These are phyloP conservation scores for Cucumis hystrix DNA, from an alignment of 306 rosid species.

Conservation along the genomic window DNA sequence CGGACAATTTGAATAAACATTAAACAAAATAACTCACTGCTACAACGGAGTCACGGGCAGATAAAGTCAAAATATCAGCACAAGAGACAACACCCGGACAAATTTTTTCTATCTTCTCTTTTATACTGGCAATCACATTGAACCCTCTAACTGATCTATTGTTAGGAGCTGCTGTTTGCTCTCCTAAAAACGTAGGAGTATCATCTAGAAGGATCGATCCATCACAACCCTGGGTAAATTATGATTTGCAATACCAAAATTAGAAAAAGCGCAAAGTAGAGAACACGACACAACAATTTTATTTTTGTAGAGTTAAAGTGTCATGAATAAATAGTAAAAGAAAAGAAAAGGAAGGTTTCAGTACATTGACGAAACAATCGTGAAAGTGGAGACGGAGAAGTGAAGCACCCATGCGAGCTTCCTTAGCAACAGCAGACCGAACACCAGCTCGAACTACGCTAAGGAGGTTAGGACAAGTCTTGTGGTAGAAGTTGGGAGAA, in stretches of 20 bases:
- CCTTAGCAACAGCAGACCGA: constrained; percentile 36
- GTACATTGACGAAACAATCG: constrained; percentile 73
- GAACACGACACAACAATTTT: no score
- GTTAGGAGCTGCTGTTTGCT: constrained; percentile 61
- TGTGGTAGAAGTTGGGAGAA: constrained; percentile 23
- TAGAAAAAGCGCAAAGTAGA: no score
- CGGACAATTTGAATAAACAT: no score
- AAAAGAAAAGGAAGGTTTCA: no score
- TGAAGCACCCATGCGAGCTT: constrained; percentile 65
- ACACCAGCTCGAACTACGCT: constrained; percentile 30
- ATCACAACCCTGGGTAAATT: constrained; percentile 56
- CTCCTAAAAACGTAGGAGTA: constrained; percentile 38
- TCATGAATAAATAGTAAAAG: background rate
- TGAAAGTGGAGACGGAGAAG: constrained; percentile 72
- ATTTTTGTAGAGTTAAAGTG: background rate
- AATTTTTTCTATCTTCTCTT: constrained; percentile 27
- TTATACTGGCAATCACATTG: constrained; percentile 40
- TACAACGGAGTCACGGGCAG: constrained; percentile 43
- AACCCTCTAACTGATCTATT: constrained; percentile 43
- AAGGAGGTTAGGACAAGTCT: constrained; percentile 44
- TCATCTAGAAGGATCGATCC: constrained; percentile 68
- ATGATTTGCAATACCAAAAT: no score
- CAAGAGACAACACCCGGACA: constrained; percentile 71
- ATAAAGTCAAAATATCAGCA: constrained; percentile 68
- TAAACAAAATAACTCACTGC: background rate